phyloP scores from a whole-genome alignment of 768 basidiomycete genomes.

The Hortiboletus flavorubellus region DNA sequence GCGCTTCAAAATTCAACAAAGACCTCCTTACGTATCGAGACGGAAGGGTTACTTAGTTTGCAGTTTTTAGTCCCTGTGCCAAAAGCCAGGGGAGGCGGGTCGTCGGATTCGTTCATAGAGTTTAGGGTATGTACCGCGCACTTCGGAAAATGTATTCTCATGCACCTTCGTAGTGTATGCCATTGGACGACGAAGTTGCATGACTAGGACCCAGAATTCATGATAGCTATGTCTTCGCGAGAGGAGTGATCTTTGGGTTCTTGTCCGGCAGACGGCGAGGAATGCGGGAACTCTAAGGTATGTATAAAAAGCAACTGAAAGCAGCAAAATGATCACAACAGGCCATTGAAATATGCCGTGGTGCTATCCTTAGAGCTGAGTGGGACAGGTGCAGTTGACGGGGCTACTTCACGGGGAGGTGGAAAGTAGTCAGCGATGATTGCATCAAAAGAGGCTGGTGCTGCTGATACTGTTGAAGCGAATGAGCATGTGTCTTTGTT shows the following conservation, averaged over 20 bases:
- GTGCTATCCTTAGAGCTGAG: constrained; percentile 27
- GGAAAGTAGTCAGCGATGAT: constrained; percentile 73
- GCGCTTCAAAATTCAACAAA: constrained; percentile 84
- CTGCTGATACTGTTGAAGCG: constrained; percentile 35
- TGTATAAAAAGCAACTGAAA: constrained; percentile 5
- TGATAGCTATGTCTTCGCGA: not conserved
- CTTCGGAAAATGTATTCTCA: constrained; percentile 8
- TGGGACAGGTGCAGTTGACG: constrained; percentile 1
- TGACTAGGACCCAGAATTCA: not conserved
- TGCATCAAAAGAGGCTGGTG: constrained; percentile 63
- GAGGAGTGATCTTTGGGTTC: not conserved
- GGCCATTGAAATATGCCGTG: constrained; percentile 41
- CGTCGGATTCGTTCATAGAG: constrained; percentile 74
- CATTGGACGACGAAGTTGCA: constrained; percentile 31
- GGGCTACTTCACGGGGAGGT: constrained; percentile 24
- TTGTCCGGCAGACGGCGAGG: not conserved
- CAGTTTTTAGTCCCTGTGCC: constrained; percentile 82
- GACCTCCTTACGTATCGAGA: constrained; percentile 84
- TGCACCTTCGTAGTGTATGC: constrained; percentile 22
- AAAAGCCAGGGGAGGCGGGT: constrained; percentile 36
- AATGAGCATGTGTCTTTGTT: constrained; percentile 6
- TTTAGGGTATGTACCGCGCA: constrained; percentile 62
- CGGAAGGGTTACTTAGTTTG: constrained; percentile 76
- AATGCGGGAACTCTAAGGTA: constrained; percentile 17
- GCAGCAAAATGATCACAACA: constrained; percentile 25